Percentiles rank a stretch among this genome's conserved stretches.
phyloP scores from a whole-genome alignment of 2,329 filamentous ascomycete species.

The Elsinoe batatas region DNA sequence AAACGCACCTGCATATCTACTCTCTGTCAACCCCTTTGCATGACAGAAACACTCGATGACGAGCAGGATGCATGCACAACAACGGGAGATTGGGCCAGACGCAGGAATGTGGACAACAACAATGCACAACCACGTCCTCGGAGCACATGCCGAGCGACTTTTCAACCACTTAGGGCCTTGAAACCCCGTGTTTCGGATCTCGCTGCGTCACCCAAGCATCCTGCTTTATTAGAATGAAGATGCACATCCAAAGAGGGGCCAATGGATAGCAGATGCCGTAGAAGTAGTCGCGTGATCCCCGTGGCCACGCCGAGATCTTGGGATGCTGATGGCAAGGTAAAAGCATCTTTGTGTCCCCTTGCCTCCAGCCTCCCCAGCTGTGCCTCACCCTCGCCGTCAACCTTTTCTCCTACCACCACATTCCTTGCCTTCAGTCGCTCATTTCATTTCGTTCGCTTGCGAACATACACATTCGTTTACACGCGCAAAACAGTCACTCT shows the following conservation, averaged over 20 bases:
- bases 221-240: slow-evolving; percentile 10
- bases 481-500: background rate
- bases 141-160: background rate
- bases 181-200: slow-evolving; percentile 5
- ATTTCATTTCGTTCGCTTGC: slow-evolving; percentile 5
- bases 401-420: background rate
- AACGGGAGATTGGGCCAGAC: slow-evolving; percentile 3
- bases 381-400: background rate
- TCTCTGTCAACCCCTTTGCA: background rate
- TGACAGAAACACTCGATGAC: background rate
- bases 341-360: slow-evolving; percentile 5
- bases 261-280: background rate
- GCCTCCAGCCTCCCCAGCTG: background rate
- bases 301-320: background rate
- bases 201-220: slow-evolving; percentile 9
- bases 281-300: background rate
- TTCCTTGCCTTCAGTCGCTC: slow-evolving; percentile 9
- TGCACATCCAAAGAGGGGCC: background rate
- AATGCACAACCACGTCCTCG: background rate
- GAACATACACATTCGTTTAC: background rate
- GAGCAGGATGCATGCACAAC: background rate
- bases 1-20: background rate
- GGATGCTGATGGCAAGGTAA: background rate
- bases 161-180: background rate
- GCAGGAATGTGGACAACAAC: background rate